phyloP scores from a whole-genome alignment of 2,329 filamentous ascomycete species.

The Colletotrichum sp. region DNA sequence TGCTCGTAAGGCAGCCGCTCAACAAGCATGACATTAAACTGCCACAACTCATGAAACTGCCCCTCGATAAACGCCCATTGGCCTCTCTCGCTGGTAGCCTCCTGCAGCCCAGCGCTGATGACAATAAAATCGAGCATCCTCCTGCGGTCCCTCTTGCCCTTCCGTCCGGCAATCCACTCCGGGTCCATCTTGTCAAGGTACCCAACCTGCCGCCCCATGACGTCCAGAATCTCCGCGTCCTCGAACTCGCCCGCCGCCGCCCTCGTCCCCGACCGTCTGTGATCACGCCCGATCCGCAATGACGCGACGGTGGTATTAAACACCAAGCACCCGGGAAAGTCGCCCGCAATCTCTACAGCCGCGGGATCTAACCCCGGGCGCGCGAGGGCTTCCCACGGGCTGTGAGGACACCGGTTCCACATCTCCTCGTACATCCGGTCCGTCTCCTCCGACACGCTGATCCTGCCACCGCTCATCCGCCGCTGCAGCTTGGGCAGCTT shows the following conservation, averaged over 20 bases:
- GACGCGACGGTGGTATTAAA: constrained; percentile 2
- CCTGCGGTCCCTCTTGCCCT: background rate
- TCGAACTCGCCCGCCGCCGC: background rate
- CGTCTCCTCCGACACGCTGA: background rate
- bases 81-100: background rate
- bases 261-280: background rate
- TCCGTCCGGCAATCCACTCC: background rate
- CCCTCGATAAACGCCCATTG: background rate
- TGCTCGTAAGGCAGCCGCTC: background rate
- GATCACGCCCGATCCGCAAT: background rate
- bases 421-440: background rate
- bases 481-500: background rate
- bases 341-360: background rate
- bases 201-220: background rate
- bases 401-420: constrained; percentile 1
- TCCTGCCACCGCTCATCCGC: background rate
- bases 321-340: background rate
- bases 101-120: background rate
- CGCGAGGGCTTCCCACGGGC: constrained; percentile 1
- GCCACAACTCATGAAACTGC: background rate
- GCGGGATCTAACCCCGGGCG: background rate
- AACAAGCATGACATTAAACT: constrained; percentile 6
- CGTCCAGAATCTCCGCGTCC: background rate
- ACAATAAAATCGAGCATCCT: background rate
- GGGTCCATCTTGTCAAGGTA: background rate